These are phyloP conservation scores for Thelonectria rubi DNA, from an alignment of 2,329 filamentous ascomycete genomes.

Conservation along the genomic window DNA sequence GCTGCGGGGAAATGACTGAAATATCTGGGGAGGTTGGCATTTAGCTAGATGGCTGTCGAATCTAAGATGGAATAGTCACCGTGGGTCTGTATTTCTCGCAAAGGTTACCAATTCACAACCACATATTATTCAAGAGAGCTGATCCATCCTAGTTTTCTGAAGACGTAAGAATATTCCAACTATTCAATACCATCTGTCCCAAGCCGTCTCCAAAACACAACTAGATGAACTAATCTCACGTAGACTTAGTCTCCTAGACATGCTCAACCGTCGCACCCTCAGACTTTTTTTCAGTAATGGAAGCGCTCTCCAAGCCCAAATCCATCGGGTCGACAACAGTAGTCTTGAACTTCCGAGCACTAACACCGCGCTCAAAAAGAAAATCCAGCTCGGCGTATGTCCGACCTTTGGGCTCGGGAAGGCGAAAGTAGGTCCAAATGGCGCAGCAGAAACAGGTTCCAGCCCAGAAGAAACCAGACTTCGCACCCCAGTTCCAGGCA, in stretches of 20 bases:
- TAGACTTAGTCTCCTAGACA: not conserved
- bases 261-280: slow-evolving; percentile 12
- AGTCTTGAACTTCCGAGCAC: slow-evolving; percentile 53
- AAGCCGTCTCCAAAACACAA: not conserved
- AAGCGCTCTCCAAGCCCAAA: slow-evolving; percentile 19
- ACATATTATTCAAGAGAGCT: too few species aligned
- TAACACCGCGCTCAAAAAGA: slow-evolving; percentile 58
- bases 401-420: slow-evolving; percentile 64
- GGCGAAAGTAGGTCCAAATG: slow-evolving; percentile 60
- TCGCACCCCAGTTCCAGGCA: slow-evolving; percentile 59
- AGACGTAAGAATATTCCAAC: not conserved
- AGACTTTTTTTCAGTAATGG: slow-evolving; percentile 36
- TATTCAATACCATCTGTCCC: not conserved
- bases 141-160: too few species aligned
- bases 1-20: too few species aligned
- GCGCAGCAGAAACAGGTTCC: slow-evolving; percentile 55
- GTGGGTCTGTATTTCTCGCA: too few species aligned
- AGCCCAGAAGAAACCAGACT: slow-evolving; percentile 57
- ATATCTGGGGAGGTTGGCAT: too few species aligned
- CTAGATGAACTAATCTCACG: not conserved
- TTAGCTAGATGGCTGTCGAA: too few species aligned
- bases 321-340: slow-evolving; percentile 45
- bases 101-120: too few species aligned
- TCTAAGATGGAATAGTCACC: too few species aligned
- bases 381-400: slow-evolving; percentile 65